phyloP scores from a whole-genome alignment of 768 basidiomycete species.

The Cystobasidium tubakii region DNA sequence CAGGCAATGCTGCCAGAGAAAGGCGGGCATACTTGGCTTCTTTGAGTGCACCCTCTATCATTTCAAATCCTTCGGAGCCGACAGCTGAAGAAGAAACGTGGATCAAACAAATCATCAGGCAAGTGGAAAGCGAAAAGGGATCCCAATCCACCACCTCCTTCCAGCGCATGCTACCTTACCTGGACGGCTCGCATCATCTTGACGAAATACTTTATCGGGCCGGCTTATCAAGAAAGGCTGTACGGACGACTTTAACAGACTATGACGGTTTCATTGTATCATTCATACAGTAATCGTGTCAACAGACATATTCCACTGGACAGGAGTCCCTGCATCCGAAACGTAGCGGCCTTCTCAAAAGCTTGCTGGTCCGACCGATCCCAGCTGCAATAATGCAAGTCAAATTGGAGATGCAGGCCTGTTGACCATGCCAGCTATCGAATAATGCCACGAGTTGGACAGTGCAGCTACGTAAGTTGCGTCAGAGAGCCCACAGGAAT shows the following conservation, averaged over 20 bases:
- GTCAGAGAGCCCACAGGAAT: no score
- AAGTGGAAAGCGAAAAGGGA: conserved; percentile 28
- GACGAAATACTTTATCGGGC: conserved; percentile 90
- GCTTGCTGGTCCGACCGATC: no score
- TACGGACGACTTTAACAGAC: conserved; percentile 73
- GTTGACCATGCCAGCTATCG: no score
- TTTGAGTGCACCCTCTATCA: conserved; percentile 23
- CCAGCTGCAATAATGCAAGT: no score
- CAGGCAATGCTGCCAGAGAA: background rate
- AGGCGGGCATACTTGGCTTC: conserved; percentile 18
- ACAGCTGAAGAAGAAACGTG: conserved; percentile 34
- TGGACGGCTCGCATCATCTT: conserved; percentile 83
- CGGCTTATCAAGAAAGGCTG: conserved; percentile 72
- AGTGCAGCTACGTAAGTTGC: no score
- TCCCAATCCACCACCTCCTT: background rate
- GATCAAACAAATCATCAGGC: conserved; percentile 41
- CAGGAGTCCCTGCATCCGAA: no score
- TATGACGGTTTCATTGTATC: conserved; percentile 74
- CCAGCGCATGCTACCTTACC: conserved; percentile 69
- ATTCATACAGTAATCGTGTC: conserved; percentile 28
- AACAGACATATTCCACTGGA: no score
- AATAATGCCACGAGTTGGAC: no score
- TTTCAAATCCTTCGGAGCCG: conserved; percentile 24
- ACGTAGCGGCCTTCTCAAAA: no score
- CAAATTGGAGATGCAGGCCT: no score